These are phyloP conservation scores for Nectriaceae sp. DNA, from an alignment of 2,329 filamentous ascomycete species.

Conservation along the genomic window DNA sequence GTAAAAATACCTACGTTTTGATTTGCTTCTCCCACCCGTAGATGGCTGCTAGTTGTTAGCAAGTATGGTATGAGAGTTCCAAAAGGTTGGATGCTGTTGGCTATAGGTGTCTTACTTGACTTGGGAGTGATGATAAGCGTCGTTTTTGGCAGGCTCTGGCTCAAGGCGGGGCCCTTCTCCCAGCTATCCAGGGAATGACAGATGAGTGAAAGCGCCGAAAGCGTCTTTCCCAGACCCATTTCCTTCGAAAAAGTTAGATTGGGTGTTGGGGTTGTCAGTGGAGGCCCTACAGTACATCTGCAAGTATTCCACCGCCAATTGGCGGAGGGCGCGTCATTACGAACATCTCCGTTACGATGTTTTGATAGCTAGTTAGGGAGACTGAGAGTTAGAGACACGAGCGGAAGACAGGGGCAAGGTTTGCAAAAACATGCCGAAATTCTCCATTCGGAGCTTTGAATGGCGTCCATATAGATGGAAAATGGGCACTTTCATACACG, in stretches of 20 bases:
- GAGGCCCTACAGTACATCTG: constrained; percentile 26
- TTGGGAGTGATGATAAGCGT: constrained; percentile 12
- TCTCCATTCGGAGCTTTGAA: neutral
- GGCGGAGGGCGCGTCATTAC: constrained; percentile 10
- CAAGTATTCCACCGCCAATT: constrained; percentile 31
- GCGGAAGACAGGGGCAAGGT: neutral
- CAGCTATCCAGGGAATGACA: constrained; percentile 24
- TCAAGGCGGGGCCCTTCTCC: constrained; percentile 1
- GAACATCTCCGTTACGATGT: constrained; percentile 17
- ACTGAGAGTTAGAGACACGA: neutral
- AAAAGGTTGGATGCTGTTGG: no score
- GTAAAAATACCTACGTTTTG: constrained; percentile 1
- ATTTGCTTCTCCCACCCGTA: constrained; percentile 26
- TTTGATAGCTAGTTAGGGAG: constrained; percentile 4
- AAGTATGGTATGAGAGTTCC: no score
- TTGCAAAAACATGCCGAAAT: neutral
- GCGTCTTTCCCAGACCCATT: constrained; percentile 38
- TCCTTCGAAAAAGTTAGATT: constrained; percentile 26
- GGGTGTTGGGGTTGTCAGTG: neutral
- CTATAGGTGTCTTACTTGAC: constrained; percentile 12
- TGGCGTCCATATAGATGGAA: constrained; percentile 4
- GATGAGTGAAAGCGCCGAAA: constrained; percentile 32
- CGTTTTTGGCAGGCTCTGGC: constrained; percentile 27
- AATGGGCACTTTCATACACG: neutral
- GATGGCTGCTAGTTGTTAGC: constrained; percentile 23